Conservation (phyloP, 2,329 filamentous ascomycete genomes). For the Aspergillus sp. region DNA sequence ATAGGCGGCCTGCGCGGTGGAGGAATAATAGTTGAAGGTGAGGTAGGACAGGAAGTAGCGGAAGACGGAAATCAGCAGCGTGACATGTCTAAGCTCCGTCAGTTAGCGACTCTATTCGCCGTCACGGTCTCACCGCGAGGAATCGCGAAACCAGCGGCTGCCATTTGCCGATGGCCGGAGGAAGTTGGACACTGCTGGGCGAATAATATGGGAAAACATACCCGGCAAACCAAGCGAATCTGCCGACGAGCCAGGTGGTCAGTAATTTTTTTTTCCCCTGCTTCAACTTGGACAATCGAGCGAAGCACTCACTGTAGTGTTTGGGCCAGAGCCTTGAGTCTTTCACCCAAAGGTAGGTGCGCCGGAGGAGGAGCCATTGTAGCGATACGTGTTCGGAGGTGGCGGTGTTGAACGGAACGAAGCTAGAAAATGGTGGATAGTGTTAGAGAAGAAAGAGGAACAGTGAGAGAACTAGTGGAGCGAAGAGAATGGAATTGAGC, state of each 20-base stretch:
- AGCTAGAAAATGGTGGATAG: background rate
- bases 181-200: background rate
- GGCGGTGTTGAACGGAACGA: background rate
- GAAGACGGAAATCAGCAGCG: constrained; percentile 76
- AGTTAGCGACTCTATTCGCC: constrained; percentile 23
- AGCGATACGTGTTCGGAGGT: background rate
- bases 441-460: constrained; percentile 2
- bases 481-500: constrained; percentile 13
- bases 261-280: constrained; percentile 7
- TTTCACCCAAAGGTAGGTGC: constrained; percentile 68
- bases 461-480: background rate
- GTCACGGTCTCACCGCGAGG: background rate
- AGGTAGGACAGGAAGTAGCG: constrained; percentile 85
- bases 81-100: constrained; percentile 67
- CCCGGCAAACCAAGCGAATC: constrained; percentile 75
- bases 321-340: constrained; percentile 75
- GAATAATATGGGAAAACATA: constrained; percentile 51
- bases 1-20: constrained; percentile 79
- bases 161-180: background rate
- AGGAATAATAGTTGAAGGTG: constrained; percentile 80
- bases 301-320: constrained; percentile 81
- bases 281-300: constrained; percentile 10
- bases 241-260: constrained; percentile 35
- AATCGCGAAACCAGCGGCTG: background rate
- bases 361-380: constrained; percentile 71